Percentiles rank a stretch among this genome's conserved stretches.
phyloP scores from a whole-genome alignment of 2,329 filamentous ascomycete species.

The Akanthomyces lecanii region DNA sequence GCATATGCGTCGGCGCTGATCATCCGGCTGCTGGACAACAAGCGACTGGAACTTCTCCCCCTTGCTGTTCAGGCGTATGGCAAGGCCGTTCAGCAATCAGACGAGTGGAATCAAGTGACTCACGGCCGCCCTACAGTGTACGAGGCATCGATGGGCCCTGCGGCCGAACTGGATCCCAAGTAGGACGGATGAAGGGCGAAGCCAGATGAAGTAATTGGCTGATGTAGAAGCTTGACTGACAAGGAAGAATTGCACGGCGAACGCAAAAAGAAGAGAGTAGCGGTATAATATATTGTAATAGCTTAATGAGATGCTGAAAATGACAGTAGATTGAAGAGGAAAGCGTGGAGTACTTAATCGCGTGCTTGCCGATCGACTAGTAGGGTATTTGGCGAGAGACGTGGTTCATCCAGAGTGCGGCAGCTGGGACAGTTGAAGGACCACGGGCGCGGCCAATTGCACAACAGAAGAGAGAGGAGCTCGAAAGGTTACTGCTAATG shows the following conservation, averaged over 20 bases:
- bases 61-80: slow-evolving; percentile 22
- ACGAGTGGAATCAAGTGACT: slow-evolving; percentile 26
- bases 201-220: background rate
- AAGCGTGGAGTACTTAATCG: background rate
- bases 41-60: slow-evolving; percentile 24
- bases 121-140: slow-evolving; percentile 26
- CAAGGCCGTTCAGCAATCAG: slow-evolving; percentile 21
- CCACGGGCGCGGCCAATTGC: no score
- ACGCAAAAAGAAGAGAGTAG: background rate
- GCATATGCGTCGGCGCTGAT: slow-evolving; percentile 25
- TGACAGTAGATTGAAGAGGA: background rate
- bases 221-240: background rate
- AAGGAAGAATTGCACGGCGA: background rate
- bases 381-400: no score
- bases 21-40: slow-evolving; percentile 24
- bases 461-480: no score
- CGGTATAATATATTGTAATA: background rate
- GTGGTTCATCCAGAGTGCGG: no score
- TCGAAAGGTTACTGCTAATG: no score
- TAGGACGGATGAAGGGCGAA: slow-evolving; percentile 10
- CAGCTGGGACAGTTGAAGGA: no score
- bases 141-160: slow-evolving; percentile 22
- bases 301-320: background rate
- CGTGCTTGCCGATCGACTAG: background rate
- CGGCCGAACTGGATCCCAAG: slow-evolving; percentile 21